These are phyloP conservation scores for Xylaria bambusicola DNA, from an alignment of 495 filamentous ascomycete genomes.

Conservation along the genomic window DNA sequence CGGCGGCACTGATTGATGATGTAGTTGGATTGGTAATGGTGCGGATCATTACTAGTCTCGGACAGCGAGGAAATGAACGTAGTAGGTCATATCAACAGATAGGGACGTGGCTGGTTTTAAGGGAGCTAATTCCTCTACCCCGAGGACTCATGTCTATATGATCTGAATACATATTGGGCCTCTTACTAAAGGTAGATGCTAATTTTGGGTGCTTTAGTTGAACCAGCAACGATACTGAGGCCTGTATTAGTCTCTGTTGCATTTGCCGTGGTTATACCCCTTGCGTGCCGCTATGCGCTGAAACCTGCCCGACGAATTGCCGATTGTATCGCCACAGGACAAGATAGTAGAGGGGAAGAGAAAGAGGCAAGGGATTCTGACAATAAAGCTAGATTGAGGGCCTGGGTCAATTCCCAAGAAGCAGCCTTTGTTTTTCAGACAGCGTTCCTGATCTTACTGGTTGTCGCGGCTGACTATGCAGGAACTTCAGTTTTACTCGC, in stretches of 20 bases:
- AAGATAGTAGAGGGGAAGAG: conserved; percentile 13
- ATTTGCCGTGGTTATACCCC: conserved; percentile 50
- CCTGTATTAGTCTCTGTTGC: conserved; percentile 61
- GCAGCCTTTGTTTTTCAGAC: conserved; percentile 46
- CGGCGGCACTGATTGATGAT: conserved; percentile 82
- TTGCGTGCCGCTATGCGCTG: conserved; percentile 49
- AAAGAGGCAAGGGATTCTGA: conserved; percentile 20
- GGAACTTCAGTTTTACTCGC: conserved; percentile 72
- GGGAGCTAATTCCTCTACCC: background rate
- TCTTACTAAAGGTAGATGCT: background rate
- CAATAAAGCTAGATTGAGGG: background rate
- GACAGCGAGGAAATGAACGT: conserved; percentile 22
- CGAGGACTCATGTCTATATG: background rate
- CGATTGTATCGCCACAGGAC: conserved; percentile 17
- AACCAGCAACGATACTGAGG: conserved; percentile 51
- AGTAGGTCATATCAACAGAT: conserved; percentile 3
- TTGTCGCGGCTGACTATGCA: conserved; percentile 61
- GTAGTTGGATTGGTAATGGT: conserved; percentile 81
- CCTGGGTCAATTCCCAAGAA: conserved; percentile 21
- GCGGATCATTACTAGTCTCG: conserved; percentile 58
- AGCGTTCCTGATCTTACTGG: conserved; percentile 51
- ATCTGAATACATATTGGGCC: background rate
- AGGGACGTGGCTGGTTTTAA: background rate
- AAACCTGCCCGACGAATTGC: conserved; percentile 31
- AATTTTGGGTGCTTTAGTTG: conserved; percentile 2